Evolutionary conservation across 108 stramenopile species (phyloP).

Genomic region (Chaetoceros tenuissimus): DNA sequence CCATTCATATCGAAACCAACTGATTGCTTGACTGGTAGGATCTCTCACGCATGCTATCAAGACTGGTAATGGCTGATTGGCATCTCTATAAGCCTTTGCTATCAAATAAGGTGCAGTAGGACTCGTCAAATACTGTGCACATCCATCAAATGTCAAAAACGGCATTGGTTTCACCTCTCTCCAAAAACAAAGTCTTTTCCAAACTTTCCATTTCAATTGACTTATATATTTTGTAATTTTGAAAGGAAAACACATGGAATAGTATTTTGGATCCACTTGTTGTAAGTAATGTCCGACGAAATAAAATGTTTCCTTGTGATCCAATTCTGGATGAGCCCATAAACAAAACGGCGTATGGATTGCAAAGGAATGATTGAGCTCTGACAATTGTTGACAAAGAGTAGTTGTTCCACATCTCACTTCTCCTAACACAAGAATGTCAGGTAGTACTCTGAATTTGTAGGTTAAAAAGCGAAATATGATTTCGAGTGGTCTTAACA

Average conservation of each 20-base stretch:
- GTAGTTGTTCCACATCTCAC: constrained; percentile 60
- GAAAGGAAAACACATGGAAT: constrained; percentile 59
- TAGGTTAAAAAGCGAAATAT: constrained; percentile 37
- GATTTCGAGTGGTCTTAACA: constrained; percentile 47
- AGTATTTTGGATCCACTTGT: constrained; percentile 34
- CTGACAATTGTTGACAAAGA: constrained; percentile 35
- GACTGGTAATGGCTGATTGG: constrained; percentile 22
- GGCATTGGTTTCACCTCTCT: constrained; percentile 4
- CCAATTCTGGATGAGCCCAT: constrained; percentile 54
- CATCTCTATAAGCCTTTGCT: constrained; percentile 32
- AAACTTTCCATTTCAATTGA: constrained; percentile 5
- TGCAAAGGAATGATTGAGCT: constrained; percentile 17
- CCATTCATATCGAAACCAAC: constrained; percentile 66
- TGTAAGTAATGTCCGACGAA: constrained; percentile 61
- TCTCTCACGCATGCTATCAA: constrained; percentile 45
- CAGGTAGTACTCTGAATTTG: constrained; percentile 40
- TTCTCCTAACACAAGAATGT: constrained; percentile 54
- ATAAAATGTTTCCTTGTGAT: constrained; percentile 54
- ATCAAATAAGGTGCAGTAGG: constrained; percentile 51
- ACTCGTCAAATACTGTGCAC: constrained; percentile 53
- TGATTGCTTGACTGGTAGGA: constrained; percentile 50
- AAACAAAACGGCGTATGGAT: constrained; percentile 54
- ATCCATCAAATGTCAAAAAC: constrained; percentile 59
- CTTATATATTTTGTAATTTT: constrained; percentile 35
- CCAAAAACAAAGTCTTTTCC: no score